Base-by-base conservation (phyloP, 495 filamentous ascomycete genomes). In the Aspergillus mulundensis region DNA sequence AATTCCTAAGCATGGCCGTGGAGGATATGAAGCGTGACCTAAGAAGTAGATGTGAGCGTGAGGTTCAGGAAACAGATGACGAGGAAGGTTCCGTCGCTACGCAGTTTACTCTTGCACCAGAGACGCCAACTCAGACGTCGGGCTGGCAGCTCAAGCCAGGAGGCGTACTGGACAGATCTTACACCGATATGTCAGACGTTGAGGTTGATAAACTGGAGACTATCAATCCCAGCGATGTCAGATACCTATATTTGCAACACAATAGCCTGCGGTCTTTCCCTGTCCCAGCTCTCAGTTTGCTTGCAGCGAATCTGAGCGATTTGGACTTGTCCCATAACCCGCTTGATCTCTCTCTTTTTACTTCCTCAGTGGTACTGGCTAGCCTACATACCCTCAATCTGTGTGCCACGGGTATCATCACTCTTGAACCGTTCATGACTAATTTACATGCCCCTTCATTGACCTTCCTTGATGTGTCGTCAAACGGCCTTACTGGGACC, bases 311-410 rank as follows among this genome's bases (percentile, higher is more conserved):
- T 21, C 69, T 97, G n/a, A 83, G 82, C 1, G 79, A 82, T 11
- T 78, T 97, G 47, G 90, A 91, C 38, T 69, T 97, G 10, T 85
- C 89, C 8, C 80, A 91, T 65, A 96, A 96, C 68, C 81, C 87
- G 32, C 75, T 97, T 20, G 77, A 81, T 20, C 78, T 81, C 52
- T 68, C 70, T 36, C 71, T 92, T 23, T 77, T 81, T 15, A 77
- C 82, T 21, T 62, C 68, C 16, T 69, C 75, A 6, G 69, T 96
- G 14, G 76, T 80, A 30, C 79, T 97, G 19, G 90, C 88, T 1
- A 81, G 79, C 8, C 81, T 97, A 14, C 84, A 83, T 48, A 86
- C 86, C 40, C 80, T 97, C 48, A 89, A 86, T 62, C 69, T 97
- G 19, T 77, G 81, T 46, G 77, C 78, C 8, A 89, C 92, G 61